Evolutionary conservation across 495 filamentous ascomycete species (phyloP).

Genomic region (Jackrogersella minutella): DNA sequence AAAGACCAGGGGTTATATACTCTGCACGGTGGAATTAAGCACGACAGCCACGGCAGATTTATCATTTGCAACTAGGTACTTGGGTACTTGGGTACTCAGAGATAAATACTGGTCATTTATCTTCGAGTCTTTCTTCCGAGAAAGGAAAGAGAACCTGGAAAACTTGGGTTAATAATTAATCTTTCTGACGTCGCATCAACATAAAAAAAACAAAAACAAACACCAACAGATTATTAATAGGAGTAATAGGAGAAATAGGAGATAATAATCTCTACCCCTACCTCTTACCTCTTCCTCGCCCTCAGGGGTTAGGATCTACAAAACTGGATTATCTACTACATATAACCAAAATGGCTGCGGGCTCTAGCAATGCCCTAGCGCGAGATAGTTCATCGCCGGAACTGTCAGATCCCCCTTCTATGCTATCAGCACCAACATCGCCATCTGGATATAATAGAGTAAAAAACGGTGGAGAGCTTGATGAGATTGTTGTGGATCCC

Average conservation of each 20-base stretch:
- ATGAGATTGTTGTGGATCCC: constrained; percentile 45
- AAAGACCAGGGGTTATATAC: not conserved
- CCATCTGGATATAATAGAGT: constrained; percentile 29
- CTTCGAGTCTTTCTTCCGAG: not conserved
- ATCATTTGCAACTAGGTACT: not conserved
- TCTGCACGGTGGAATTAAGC: not conserved
- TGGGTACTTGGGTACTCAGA: too few species aligned
- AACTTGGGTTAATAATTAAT: too few species aligned
- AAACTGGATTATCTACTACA: not conserved
- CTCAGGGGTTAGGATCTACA: not conserved
- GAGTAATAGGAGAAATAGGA: too few species aligned
- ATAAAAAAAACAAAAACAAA: too few species aligned
- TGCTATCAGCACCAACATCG: constrained; percentile 41
- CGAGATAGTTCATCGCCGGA: constrained; percentile 44
- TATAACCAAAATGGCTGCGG: constrained; percentile 33
- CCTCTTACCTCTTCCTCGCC: not conserved
- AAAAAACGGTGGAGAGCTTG: constrained; percentile 41
- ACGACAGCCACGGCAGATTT: not conserved
- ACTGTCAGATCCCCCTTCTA: constrained; percentile 44
- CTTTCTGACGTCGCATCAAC: too few species aligned
- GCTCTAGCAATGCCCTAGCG: constrained; percentile 29
- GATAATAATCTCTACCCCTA: too few species aligned
- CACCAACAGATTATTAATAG: not conserved
- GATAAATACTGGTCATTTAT: not conserved
- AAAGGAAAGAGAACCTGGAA: too few species aligned